Base-by-base conservation (phyloP, 2,329 filamentous ascomycete genomes). In the Bisporella sp. region DNA sequence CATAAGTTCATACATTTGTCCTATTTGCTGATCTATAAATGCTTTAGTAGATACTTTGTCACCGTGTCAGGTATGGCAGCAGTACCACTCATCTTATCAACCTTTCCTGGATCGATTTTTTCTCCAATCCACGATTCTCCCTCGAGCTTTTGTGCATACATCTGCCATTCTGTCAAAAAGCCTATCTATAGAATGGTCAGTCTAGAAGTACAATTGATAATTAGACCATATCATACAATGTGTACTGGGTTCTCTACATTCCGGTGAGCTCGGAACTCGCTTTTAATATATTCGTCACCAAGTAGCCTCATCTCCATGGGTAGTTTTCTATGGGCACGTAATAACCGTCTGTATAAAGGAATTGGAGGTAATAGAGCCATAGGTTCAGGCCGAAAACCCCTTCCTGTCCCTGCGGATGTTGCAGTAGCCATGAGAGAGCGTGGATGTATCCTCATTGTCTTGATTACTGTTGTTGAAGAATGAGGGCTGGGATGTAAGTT, bases 131-230 rank as follows among this genome's bases (percentile, higher is more conserved):
- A 97, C 0, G 77, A 68, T 48, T 95, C 85, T 0, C 91, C 92
- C 64, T 97, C 92, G 12, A 99, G 72, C 65, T 89, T 84, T 66
- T 99, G 92, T 2, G 90, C 91, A 65, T 97, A 99, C 47, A 89
- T 72, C 68, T 99, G 93, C 92, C 92, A 99, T 68, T 97, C 91
- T 0, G 88, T 92, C 59, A 99, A 75, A 68, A 99, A 99, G 1
- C 92, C 93, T 61, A 97, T 89, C 89, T 95, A 58, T 6, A 21
- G 21, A 21, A 21, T 21, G 21, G 3, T 21, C 21, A 21, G 21
- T 21, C 21, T 21, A 21, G 21, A 21, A 21, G 21, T 21, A 21
- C 21, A 21, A 21, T 21, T 21, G 21, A 21, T 21, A 40, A 7
- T n/a, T 31, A 21, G 28, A n/a, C 4, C 39, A 32, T 6, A 33